Conservation (phyloP, 2,329 filamentous ascomycete species). For the Diaporthe helianthi region DNA sequence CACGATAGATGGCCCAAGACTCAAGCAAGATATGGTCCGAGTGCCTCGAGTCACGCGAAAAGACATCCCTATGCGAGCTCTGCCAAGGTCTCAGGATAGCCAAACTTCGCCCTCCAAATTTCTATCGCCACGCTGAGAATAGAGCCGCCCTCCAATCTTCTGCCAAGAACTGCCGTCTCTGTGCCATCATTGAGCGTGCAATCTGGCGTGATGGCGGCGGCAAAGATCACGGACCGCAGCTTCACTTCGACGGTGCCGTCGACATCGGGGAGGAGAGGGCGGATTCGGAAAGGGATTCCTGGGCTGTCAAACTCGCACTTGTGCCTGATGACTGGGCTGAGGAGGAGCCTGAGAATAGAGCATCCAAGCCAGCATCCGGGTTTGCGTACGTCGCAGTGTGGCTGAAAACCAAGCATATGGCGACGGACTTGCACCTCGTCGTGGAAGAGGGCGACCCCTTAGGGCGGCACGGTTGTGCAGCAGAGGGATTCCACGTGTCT, state of each 20-base stretch:
- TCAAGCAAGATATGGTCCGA: not conserved
- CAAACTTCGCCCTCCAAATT: slow-evolving; percentile 1
- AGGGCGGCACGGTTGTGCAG: not conserved
- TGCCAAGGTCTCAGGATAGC: not conserved
- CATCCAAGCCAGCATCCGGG: not conserved
- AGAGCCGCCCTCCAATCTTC: slow-evolving; percentile 3
- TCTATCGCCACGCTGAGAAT: slow-evolving; percentile 12
- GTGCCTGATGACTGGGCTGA: not conserved
- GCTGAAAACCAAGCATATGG: not conserved
- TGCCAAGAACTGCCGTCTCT: not conserved
- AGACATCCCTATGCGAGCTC: slow-evolving; percentile 6
- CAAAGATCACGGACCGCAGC: not conserved
- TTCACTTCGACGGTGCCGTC: slow-evolving; percentile 1
- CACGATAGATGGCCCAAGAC: not conserved
- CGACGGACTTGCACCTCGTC: slow-evolving; percentile 7
- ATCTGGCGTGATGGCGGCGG: not conserved
- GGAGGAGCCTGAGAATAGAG: not conserved
- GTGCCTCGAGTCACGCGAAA: not conserved
- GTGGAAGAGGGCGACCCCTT: slow-evolving; percentile 8
- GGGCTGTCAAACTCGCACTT: slow-evolving; percentile 4
- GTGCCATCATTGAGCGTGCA: slow-evolving; percentile 2
- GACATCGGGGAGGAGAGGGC: not conserved
- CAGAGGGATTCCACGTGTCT: not conserved
- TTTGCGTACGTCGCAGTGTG: slow-evolving; percentile 1
- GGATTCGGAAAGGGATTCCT: slow-evolving; percentile 6